Conservation (phyloP, 495 filamentous ascomycete species). For the Penicillium pulvis region DNA sequence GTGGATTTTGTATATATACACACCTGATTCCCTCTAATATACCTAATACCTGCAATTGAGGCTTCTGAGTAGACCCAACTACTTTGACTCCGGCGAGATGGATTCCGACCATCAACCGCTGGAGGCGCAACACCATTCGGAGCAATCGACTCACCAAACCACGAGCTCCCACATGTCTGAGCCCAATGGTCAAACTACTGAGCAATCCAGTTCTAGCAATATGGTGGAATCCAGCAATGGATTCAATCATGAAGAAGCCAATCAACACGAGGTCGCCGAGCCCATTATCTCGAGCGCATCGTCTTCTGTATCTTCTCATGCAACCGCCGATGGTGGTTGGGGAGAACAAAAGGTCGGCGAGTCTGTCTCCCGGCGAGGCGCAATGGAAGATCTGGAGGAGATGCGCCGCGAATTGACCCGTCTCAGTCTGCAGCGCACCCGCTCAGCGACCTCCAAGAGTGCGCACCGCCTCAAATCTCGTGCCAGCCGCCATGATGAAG, state of each 20-base stretch:
- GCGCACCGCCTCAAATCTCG: conserved; percentile 28
- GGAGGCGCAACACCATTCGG: conserved; percentile 18
- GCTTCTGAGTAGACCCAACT: conserved; percentile 13
- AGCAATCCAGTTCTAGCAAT: neutral
- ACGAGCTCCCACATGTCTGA: neutral
- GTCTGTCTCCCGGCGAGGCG: conserved; percentile 60
- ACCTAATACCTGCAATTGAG: conserved; percentile 17
- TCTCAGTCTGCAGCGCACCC: conserved; percentile 54
- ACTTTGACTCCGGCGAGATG: conserved; percentile 23
- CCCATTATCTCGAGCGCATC: conserved; percentile 17
- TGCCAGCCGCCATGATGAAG: conserved; percentile 35
- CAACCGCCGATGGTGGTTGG: conserved; percentile 63
- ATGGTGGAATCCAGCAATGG: conserved; percentile 5
- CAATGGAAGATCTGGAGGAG: conserved; percentile 72
- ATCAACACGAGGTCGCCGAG: conserved; percentile 7
- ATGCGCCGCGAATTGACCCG: conserved; percentile 66
- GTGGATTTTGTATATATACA: conserved; percentile 18
- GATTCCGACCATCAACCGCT: conserved; percentile 23
- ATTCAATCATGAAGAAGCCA: conserved; percentile 9
- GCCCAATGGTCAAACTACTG: neutral
- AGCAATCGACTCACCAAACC: conserved; percentile 6
- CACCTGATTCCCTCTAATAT: conserved; percentile 12
- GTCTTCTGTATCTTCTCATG: conserved; percentile 23
- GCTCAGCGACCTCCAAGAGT: conserved; percentile 32
- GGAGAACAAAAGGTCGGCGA: conserved; percentile 70